These are phyloP conservation scores for Pezicula rhizophila DNA, from an alignment of 2,329 filamentous ascomycete genomes.

Conservation along the genomic window DNA sequence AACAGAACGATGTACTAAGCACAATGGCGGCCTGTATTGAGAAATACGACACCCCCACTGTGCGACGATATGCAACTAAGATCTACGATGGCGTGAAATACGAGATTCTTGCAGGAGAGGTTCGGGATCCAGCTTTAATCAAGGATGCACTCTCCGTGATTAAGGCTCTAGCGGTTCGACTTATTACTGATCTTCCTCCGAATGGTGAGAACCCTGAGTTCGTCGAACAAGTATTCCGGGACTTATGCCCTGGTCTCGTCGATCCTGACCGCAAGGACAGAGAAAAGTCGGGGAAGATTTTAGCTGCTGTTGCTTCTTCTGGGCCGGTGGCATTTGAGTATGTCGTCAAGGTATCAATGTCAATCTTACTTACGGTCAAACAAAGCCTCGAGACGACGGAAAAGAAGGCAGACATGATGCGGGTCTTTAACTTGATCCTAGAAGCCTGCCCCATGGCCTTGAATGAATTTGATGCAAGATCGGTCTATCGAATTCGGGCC, in stretches of 20 bases:
- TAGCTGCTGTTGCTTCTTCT: constrained; percentile 14
- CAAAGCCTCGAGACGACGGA: constrained; percentile 13
- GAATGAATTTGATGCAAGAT: neutral
- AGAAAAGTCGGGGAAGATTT: constrained; percentile 11
- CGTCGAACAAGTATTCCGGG: constrained; percentile 3
- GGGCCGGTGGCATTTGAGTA: constrained; percentile 16
- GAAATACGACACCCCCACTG: constrained; percentile 11
- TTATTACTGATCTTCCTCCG: neutral
- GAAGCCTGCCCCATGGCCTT: neutral
- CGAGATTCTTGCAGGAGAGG: constrained; percentile 27
- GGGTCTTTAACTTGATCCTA: constrained; percentile 22
- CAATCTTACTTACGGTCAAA: constrained; percentile 14
- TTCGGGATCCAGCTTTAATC: constrained; percentile 20
- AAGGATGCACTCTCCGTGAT: constrained; percentile 19
- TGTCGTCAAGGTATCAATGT: constrained; percentile 15
- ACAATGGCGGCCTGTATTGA: constrained; percentile 6
- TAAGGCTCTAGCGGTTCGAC: constrained; percentile 8
- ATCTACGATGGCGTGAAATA: constrained; percentile 28
- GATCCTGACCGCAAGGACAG: constrained; percentile 3
- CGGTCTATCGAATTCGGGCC: neutral
- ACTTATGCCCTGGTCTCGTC: neutral
- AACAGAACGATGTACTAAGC: constrained; percentile 21
- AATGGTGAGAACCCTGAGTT: neutral
- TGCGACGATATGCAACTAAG: constrained; percentile 15
- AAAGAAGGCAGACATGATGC: constrained; percentile 19